Evolutionary conservation across 176 grass and related monocot species (phyloP), one percentile per base, ranked within the genome.

Genomic region (Neostapfia colusana): DNA sequence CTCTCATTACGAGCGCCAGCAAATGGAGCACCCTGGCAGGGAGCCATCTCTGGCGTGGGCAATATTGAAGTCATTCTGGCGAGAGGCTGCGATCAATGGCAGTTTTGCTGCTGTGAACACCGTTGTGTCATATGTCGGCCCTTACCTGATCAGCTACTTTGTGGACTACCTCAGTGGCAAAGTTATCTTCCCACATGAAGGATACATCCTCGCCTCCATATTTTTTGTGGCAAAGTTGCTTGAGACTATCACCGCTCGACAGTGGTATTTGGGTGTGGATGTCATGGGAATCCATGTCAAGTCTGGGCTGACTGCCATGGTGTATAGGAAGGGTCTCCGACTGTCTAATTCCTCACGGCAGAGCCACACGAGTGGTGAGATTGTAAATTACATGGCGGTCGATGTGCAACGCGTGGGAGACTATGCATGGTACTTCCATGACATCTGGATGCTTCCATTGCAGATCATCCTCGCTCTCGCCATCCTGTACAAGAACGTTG

Each of bases 241-340:
- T 0, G 95, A 99, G 70, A 95, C 91, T 0, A 27, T 99, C 59
- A 94, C 92, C 71, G 84, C 91, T 77, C 73, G 95, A 14, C 95
- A 99, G 35, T 99, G 95, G 95, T 99, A 99, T 67, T 11, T 95
- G 71, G 91, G 95, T 27, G 95, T 99, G 69, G 95, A 99, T 71
- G 70, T 99, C 72, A 95, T 99, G 95, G 95, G 95, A 34, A 99
- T 99, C 87, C 95, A 99, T 90, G 95, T 95, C 77, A 94, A 90
- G 83, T 92, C 89, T 13, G 91, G 89, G 2, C 74, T 99, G 18
- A 99, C 95, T 0, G 89, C 95, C 35, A 99, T 99, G 95, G 89
- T 99, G 56, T 99, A 89, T 60, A 75, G 89, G 51, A 99, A 99
- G 85, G 95, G 95, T 43, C 95, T 99, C 23, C 90, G 85, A 55